These are phyloP conservation scores for Thielaviopsis populi DNA, from an alignment of 2,329 filamentous ascomycete genomes.

Conservation along the genomic window DNA sequence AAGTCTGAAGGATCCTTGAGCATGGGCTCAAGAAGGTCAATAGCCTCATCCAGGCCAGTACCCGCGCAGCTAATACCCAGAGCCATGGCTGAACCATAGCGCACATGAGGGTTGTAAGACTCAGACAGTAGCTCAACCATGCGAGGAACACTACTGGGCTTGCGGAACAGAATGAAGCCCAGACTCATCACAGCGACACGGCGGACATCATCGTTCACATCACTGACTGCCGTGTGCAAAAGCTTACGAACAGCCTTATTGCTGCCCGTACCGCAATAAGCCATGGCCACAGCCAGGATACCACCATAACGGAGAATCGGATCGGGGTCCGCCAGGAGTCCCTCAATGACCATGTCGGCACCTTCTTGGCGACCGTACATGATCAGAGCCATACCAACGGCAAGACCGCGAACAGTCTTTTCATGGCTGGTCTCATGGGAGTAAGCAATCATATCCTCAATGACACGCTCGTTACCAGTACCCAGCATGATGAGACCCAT, in stretches of 20 bases:
- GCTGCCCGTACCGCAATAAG: constrained; percentile 92
- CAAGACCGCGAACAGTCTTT: constrained; percentile 93
- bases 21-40: constrained; percentile 95
- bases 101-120: constrained; percentile 96
- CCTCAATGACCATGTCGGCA: constrained; percentile 87
- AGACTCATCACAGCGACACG: constrained; percentile 94
- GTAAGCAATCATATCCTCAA: constrained; percentile 96
- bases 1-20: constrained; percentile 99
- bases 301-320: constrained; percentile 89
- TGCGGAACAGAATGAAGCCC: constrained; percentile 96
- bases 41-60: constrained; percentile 88
- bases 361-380: constrained; percentile 95
- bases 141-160: constrained; percentile 88
- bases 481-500: constrained; percentile 99
- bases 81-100: constrained; percentile 96
- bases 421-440: constrained; percentile 97
- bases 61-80: constrained; percentile 95
- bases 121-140: constrained; percentile 98
- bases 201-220: constrained; percentile 94
- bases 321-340: constrained; percentile 82
- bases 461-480: constrained; percentile 82
- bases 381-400: constrained; percentile 92
- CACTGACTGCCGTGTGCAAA: constrained; percentile 89
- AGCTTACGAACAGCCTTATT: constrained; percentile 97
- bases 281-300: constrained; percentile 96